Percentiles rank a stretch among this genome's conserved stretches.
Evolutionary conservation across 305 asterid genomes (phyloP).

Genomic region (Rubia tinctorum): DNA sequence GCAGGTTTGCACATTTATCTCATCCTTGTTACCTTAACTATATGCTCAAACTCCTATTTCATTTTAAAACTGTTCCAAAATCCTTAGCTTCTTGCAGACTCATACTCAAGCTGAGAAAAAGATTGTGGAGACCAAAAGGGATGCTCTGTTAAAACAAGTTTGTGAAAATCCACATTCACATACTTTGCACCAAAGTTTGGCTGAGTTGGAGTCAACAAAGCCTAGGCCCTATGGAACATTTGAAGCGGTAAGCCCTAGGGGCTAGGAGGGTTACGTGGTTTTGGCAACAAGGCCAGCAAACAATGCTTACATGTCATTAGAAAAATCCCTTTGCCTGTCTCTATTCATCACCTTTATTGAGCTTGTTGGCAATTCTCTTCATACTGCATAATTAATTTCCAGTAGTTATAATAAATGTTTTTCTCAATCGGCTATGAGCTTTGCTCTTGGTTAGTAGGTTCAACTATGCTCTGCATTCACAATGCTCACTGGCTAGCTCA

Average conservation of each 20-base stretch:
- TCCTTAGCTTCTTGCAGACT: slow-evolving; percentile 40
- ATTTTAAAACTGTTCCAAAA: neutral
- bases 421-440: too few species aligned
- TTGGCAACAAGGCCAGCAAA: neutral
- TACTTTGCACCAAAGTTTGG: slow-evolving; percentile 51
- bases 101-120: slow-evolving; percentile 91
- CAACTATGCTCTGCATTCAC: neutral
- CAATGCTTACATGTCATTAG: neutral
- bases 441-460: too few species aligned
- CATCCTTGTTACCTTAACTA: neutral
- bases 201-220: slow-evolving; percentile 60
- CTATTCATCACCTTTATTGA: too few species aligned
- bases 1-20: slow-evolving; percentile 49
- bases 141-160: slow-evolving; percentile 61
- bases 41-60: neutral
- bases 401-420: too few species aligned
- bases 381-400: too few species aligned
- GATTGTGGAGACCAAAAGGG: slow-evolving; percentile 68
- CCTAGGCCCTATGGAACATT: slow-evolving; percentile 79
- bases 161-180: slow-evolving; percentile 33
- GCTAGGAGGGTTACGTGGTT: neutral
- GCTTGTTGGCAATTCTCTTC: too few species aligned
- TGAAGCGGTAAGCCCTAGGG: slow-evolving; percentile 52
- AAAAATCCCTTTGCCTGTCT: too few species aligned
- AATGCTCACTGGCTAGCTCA: slow-evolving; percentile 1